Evolutionary conservation across 495 filamentous ascomycete species (phyloP), one percentile per base, ranked within the genome.

Genomic region (Penicillium manginii): DNA sequence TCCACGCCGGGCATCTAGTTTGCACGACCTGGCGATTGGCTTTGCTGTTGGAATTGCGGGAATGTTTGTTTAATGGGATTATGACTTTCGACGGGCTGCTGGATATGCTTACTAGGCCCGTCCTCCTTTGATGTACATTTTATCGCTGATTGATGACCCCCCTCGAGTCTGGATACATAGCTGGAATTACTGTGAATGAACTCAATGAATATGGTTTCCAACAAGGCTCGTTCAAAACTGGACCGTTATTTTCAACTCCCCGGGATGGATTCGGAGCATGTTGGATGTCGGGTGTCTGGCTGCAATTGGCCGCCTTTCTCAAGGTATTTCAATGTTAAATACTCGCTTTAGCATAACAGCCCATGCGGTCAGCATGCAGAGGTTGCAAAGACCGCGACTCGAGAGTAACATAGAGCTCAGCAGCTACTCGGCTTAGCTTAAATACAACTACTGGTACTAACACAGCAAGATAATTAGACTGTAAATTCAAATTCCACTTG

Each of bases 1-100:
- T 14, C 50, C 54, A 11, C 59, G 61, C 5, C 67, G 70, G 59
- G 57, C 65, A 22, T 53, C 75, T 39, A 73, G 72, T 64, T 61
- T 81, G 1, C 67, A 74, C n/a, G 77, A 78, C 48, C 53, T 79
- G 14, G 56, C 74, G n/a, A 63, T 81, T 40, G 78, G 76, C 8
- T 29, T 79, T 50, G 63, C 67, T 35, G 68, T 79, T 50, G 80
- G 75, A 8, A 61, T 79, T 58, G 75, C 76, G 10, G 78, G 75
- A 11, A 73, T 75, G 66, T 74, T 80, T 65, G 66, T 77, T 55
- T 79, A 64, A 78, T 63, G 46, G 52, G 43, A 67, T 57, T 57
- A 56, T 61, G 65, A 61, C 35, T 40, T 64, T 45, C 45, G 49
- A 33, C 42, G 40, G 40, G 6, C 9, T 43, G 1, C 17, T 43